Base-by-base conservation (phyloP, 495 filamentous ascomycete genomes). In the Copromyces sp. region DNA sequence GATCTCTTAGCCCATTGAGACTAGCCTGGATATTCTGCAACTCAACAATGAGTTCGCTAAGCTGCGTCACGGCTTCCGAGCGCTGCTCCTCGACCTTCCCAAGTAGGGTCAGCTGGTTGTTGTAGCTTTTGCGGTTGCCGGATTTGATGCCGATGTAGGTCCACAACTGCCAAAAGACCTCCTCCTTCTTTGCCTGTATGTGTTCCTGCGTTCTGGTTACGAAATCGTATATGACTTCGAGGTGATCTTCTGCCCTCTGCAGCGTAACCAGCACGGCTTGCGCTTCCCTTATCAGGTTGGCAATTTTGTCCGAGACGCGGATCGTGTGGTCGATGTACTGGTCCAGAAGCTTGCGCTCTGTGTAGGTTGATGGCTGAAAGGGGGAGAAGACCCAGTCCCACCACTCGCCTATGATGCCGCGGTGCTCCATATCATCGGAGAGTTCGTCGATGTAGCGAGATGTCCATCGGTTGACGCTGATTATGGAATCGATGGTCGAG, bases 91-190 rank as follows among this genome's bases (percentile, higher is more conserved):
- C 82, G 35, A 94, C 88, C 73, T 90, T 81, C 4, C 77, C 70
- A 8, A 94, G 81, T 4, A 93, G 83, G 20, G 77, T 74, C 12
- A 92, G 78, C 75, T 92, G 89, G 35, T 79, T 77, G 39, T 88
- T 82, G 70, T 89, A 86, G 73, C 87, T 89, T n/a, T 83, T 81
- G 4, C 89, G 78, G 32, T 83, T 83, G 24, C 78, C 75, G 37
- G 81, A 79, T 75, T 93, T 92, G 45, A 85, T 89, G 40, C 92
- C 92, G 29, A 94, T 82, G 72, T 89, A 84, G 5, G 90, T 90
- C 91, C 92, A 94, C 9, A 94, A 80, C 29, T 87, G 80, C 70
- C 84, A 85, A 39, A 92, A 83, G 11, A 92, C 84, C 71, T 93
- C 89, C 38, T 88, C 83, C 32, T 84, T 85, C 45, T 84, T 79